Evolutionary conservation across 208 protist genomes (phyloP).

Genomic region (Entamoeba dispar): DNA sequence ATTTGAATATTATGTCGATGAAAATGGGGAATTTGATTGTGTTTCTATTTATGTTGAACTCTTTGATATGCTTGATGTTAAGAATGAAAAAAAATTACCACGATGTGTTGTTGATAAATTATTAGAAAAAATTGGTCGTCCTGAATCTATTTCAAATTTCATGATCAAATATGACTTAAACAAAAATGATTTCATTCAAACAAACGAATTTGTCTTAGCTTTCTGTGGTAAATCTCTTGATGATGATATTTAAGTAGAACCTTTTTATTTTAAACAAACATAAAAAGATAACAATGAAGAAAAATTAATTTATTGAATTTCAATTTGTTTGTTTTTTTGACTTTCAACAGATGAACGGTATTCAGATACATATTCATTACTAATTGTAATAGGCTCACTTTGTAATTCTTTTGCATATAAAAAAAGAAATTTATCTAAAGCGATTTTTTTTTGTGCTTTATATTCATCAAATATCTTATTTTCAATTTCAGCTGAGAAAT

Average conservation of each 20-base stretch:
- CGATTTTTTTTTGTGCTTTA: too few relatives aligned
- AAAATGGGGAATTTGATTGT: not conserved
- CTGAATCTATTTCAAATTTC: not conserved
- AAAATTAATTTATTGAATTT: too few relatives aligned
- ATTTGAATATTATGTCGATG: not conserved
- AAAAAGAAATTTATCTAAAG: too few relatives aligned
- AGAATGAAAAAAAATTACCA: not conserved
- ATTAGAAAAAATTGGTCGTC: not conserved
- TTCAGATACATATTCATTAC: too few relatives aligned
- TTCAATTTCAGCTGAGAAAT: too few relatives aligned
- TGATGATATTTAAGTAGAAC: not conserved
- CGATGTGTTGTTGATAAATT: not conserved
- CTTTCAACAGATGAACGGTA: too few relatives aligned
- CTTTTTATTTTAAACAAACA: too few relatives aligned
- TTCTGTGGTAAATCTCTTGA: not conserved
- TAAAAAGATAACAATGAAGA: too few relatives aligned
- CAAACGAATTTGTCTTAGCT: not conserved
- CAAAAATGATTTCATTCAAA: not conserved
- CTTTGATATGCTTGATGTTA: not conserved
- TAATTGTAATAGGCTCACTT: too few relatives aligned
- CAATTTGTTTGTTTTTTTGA: too few relatives aligned
- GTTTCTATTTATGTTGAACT: not conserved
- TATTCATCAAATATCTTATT: too few relatives aligned
- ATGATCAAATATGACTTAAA: not conserved
- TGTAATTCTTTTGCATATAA: too few relatives aligned